Evolutionary conservation across 768 basidiomycete genomes (phyloP).

Genomic region (Calocera viscosa): DNA sequence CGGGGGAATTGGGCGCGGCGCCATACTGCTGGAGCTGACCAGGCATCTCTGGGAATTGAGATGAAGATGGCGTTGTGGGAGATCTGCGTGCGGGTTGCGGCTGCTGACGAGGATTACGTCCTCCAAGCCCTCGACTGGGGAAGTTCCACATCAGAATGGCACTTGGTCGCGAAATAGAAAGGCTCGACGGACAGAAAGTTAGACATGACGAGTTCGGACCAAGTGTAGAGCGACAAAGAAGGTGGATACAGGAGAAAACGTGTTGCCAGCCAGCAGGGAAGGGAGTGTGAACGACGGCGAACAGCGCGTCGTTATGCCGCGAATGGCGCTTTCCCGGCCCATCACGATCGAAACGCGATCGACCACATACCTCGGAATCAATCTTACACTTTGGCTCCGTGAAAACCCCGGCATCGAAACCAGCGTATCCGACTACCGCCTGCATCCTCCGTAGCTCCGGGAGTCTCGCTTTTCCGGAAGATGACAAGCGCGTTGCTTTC

Average conservation of each 20-base stretch:
- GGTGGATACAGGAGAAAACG: neutral
- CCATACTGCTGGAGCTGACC: neutral
- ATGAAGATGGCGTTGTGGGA: neutral
- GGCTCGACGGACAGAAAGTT: conserved; percentile 4
- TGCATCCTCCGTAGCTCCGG: too few relatives aligned
- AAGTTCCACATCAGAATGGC: neutral
- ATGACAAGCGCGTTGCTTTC: too few relatives aligned
- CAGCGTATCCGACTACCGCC: too few relatives aligned
- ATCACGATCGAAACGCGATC: conserved; percentile 1
- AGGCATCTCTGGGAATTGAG: neutral
- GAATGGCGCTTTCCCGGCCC: neutral
- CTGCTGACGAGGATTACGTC: neutral
- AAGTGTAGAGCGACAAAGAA: neutral
- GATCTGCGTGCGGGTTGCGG: conserved; percentile 1
- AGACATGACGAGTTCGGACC: neutral
- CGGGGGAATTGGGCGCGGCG: conserved; percentile 8
- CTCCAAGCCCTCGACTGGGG: neutral
- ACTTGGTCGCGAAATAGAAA: neutral
- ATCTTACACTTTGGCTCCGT: neutral
- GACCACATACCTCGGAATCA: neutral
- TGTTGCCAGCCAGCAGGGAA: neutral
- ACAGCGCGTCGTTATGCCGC: neutral
- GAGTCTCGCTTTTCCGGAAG: too few relatives aligned
- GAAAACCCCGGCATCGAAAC: too few relatives aligned
- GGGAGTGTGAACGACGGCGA: neutral